Conservation (phyloP, 805 yeast species). For the Metschnikowia bowlesiae region DNA sequence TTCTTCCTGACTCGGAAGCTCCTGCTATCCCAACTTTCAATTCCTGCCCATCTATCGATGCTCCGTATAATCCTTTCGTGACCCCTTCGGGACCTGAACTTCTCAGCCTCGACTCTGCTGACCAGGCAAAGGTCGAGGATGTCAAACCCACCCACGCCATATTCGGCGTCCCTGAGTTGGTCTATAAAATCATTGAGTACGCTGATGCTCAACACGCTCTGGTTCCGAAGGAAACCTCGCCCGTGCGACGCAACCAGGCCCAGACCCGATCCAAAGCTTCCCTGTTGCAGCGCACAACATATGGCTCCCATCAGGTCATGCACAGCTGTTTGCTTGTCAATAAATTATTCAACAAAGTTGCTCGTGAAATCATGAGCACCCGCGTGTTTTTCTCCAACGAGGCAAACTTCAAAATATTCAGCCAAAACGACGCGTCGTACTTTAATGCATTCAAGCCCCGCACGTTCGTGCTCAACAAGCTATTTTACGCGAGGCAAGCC, state of each 20-base stretch:
- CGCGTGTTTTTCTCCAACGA: conserved; percentile 53
- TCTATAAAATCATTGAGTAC: conserved; percentile 52
- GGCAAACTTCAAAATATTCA: conserved; percentile 39
- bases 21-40: background rate
- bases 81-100: background rate
- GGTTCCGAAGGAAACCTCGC: conserved; percentile 59
- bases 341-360: conserved; percentile 55
- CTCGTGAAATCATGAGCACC: conserved; percentile 52
- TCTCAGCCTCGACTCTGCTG: background rate
- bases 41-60: background rate
- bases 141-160: conserved; percentile 26
- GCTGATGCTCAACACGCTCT: conserved; percentile 51
- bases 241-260: conserved; percentile 53
- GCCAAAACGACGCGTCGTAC: conserved; percentile 2
- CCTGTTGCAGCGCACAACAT: background rate
- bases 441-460: conserved; percentile 21
- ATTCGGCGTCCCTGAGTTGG: conserved; percentile 73
- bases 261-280: background rate
- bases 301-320: conserved; percentile 25
- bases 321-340: conserved; percentile 67
- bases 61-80: background rate
- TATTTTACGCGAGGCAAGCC: conserved; percentile 49
- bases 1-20: background rate
- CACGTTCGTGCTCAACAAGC: conserved; percentile 63
- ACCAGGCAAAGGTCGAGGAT: too few relatives aligned